Evolutionary conservation across 805 yeast species (phyloP).

Genomic region (Yarrowia bubula): DNA sequence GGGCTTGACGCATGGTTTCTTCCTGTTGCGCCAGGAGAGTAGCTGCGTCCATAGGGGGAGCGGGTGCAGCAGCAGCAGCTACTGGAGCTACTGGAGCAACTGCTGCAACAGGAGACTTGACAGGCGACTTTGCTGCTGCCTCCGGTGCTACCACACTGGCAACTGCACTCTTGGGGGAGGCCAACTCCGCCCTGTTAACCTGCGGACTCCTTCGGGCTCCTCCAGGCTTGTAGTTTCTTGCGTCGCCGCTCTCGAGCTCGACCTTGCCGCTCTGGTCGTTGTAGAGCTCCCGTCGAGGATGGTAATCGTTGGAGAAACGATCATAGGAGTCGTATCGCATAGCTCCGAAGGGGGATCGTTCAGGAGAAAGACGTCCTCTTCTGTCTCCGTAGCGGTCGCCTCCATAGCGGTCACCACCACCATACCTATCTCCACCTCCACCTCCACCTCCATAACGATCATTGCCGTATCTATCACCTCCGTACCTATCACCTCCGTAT

Average conservation of each 20-base stretch:
- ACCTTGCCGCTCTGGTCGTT: slow-evolving; percentile 33
- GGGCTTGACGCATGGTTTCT: slow-evolving; percentile 38
- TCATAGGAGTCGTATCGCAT: slow-evolving; percentile 27
- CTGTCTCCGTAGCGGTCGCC: neutral
- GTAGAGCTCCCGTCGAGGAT: slow-evolving; percentile 34
- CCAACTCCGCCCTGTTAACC: neutral
- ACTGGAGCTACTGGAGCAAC: neutral
- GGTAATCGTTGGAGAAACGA: slow-evolving; percentile 34
- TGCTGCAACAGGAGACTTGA: neutral
- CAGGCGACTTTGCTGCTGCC: neutral
- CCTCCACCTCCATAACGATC: neutral
- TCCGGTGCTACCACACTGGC: no score
- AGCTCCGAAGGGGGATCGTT: slow-evolving; percentile 17
- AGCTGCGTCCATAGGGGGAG: slow-evolving; percentile 21
- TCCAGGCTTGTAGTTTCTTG: neutral
- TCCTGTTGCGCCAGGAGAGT: slow-evolving; percentile 36
- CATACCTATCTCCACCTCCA: neutral
- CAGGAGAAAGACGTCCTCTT: slow-evolving; percentile 10
- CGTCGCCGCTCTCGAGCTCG: slow-evolving; percentile 30
- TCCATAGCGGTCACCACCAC: neutral
- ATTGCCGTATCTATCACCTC: neutral
- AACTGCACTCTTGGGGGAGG: neutral
- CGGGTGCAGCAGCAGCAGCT: neutral
- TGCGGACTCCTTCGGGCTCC: neutral
- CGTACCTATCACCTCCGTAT: neutral